phyloP scores from a whole-genome alignment of 768 basidiomycete genomes.

The Rhizopogon vinicolor region DNA sequence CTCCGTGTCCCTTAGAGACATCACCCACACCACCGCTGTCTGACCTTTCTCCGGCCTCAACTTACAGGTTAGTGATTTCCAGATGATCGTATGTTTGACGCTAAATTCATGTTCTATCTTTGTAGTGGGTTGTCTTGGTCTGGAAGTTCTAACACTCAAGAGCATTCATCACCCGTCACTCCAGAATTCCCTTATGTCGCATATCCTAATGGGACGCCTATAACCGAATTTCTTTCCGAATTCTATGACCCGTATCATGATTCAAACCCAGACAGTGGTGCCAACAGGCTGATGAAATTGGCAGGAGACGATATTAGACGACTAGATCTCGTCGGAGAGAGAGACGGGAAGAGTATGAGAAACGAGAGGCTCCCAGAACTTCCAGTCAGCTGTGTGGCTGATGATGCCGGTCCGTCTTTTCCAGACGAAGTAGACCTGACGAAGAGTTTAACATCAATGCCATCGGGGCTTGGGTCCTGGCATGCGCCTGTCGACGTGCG shows the following conservation, averaged over 20 bases:
- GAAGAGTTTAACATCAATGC: neutral
- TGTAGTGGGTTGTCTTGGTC: constrained; percentile 11
- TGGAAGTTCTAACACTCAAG: constrained; percentile 9
- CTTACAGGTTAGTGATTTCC: constrained; percentile 17
- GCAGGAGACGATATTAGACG: neutral
- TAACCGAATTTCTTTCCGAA: constrained; percentile 5
- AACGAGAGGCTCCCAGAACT: neutral
- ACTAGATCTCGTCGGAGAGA: neutral
- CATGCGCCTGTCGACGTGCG: neutral
- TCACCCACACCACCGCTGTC: neutral
- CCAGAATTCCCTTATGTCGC: constrained; percentile 13
- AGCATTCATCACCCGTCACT: constrained; percentile 12
- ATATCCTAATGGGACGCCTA: constrained; percentile 5
- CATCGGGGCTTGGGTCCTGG: neutral
- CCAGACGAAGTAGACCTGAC: neutral
- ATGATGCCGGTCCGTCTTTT: neutral
- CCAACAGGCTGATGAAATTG: neutral
- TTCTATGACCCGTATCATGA: constrained; percentile 1
- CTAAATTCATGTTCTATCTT: neutral
- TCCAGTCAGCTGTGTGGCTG: neutral
- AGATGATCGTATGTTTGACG: neutral
- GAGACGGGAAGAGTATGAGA: neutral
- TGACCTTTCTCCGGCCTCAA: constrained; percentile 16
- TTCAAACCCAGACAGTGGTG: neutral
- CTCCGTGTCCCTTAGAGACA: neutral